Conservation (phyloP, 2,329 filamentous ascomycete genomes). For the Neofusicoccum parvum region DNA sequence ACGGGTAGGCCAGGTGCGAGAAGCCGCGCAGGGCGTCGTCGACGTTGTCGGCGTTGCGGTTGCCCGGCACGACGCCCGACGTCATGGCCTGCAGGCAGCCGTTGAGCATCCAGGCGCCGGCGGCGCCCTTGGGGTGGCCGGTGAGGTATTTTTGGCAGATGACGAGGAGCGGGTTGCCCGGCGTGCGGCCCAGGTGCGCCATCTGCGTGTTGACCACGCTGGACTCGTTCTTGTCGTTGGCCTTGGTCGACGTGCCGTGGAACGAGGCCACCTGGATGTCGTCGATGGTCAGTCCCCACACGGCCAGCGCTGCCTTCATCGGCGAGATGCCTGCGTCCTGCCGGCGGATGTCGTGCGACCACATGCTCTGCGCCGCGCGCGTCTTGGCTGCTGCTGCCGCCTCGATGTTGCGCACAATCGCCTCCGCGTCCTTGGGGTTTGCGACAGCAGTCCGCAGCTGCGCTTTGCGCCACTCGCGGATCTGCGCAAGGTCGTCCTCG, state of each 20-base stretch:
- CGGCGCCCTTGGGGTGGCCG: constrained; percentile 44
- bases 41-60: constrained; percentile 43
- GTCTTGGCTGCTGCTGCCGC: background rate
- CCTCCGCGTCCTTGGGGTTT: too few relatives aligned
- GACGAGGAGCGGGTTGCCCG: constrained; percentile 37
- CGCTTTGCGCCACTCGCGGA: too few relatives aligned
- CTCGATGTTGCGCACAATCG: too few relatives aligned
- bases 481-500: too few relatives aligned
- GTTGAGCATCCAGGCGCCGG: constrained; percentile 43
- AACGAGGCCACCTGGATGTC: constrained; percentile 44
- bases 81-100: constrained; percentile 41
- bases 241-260: constrained; percentile 44
- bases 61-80: constrained; percentile 38
- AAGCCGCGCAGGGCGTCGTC: constrained; percentile 30
- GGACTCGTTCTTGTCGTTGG: constrained; percentile 14
- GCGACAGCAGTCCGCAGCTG: too few relatives aligned
- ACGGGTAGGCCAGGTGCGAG: too few relatives aligned
- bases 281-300: constrained; percentile 42
- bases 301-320: constrained; percentile 30
- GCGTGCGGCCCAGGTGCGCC: constrained; percentile 35
- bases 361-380: background rate
- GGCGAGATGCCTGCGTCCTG: too few relatives aligned
- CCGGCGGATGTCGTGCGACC: too few relatives aligned
- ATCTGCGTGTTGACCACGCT: constrained; percentile 30
- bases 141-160: constrained; percentile 43